phyloP scores from a whole-genome alignment of 2,329 filamentous ascomycete species.

The Aotearoamyces nothofagi region DNA sequence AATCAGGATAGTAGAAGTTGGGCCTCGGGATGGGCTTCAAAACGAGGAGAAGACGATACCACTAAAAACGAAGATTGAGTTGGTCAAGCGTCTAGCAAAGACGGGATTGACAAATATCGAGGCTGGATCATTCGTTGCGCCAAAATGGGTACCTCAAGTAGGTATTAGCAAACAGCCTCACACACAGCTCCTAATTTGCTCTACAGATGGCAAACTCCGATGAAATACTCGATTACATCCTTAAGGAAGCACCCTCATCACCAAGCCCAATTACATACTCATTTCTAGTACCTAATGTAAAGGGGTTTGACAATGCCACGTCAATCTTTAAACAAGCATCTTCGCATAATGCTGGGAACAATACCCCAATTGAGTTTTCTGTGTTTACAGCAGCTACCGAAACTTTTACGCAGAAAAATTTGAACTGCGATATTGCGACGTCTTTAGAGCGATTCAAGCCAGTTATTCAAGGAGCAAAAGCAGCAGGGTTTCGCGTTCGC shows the following conservation, averaged over 20 bases:
- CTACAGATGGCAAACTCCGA: slow-evolving; percentile 63
- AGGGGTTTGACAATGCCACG: slow-evolving; percentile 51
- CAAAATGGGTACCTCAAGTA: slow-evolving; percentile 76
- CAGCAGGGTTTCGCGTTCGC: slow-evolving; percentile 49
- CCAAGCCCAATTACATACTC: slow-evolving; percentile 52
- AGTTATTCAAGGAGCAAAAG: slow-evolving; percentile 55
- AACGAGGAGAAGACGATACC: slow-evolving; percentile 65
- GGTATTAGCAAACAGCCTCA: slow-evolving; percentile 4
- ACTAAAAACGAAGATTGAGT: slow-evolving; percentile 57
- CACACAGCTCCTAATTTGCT: background rate
- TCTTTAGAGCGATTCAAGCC: slow-evolving; percentile 56
- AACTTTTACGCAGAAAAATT: slow-evolving; percentile 64
- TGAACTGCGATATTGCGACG: slow-evolving; percentile 65
- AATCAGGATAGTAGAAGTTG: slow-evolving; percentile 65
- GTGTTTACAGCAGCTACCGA: slow-evolving; percentile 77
- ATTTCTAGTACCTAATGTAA: slow-evolving; percentile 66
- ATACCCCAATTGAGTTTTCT: slow-evolving; percentile 44
- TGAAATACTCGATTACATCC: slow-evolving; percentile 55
- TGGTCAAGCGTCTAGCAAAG: slow-evolving; percentile 52
- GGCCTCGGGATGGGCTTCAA: slow-evolving; percentile 73
- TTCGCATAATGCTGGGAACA: slow-evolving; percentile 16
- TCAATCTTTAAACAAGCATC: slow-evolving; percentile 39
- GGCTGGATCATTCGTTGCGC: slow-evolving; percentile 68
- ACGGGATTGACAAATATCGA: slow-evolving; percentile 64
- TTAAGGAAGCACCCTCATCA: slow-evolving; percentile 39